These are phyloP conservation scores for Moesziomyces sp. DNA, from an alignment of 1,284 basidiomycete species.

Conservation along the genomic window DNA sequence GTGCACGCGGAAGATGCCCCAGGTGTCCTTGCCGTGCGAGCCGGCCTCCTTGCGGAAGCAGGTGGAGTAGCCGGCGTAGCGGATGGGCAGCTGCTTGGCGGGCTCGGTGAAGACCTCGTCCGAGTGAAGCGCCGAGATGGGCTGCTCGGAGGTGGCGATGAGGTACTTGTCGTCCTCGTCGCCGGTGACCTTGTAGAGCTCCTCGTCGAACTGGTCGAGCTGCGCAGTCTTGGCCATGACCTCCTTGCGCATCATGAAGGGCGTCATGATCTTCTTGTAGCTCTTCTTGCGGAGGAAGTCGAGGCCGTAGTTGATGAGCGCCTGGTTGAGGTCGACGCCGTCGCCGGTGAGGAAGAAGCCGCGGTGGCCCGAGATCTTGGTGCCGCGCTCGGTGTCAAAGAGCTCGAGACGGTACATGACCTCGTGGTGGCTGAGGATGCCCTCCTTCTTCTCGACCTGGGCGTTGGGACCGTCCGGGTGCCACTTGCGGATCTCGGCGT, in stretches of 20 bases:
- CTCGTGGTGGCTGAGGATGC: conserved; percentile 94
- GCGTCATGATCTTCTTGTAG: conserved; percentile 95
- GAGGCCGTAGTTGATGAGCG: conserved; percentile 92
- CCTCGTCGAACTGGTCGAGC: conserved; percentile 97
- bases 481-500: conserved; percentile 82
- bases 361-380: conserved; percentile 92
- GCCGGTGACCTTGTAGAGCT: conserved; percentile 90
- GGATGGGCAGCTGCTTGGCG: conserved; percentile 86
- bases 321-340: conserved; percentile 96
- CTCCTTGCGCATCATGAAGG: conserved; percentile 98
- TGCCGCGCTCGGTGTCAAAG: conserved; percentile 90
- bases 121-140: conserved; percentile 92
- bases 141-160: conserved; percentile 98
- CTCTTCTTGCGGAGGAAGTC: conserved; percentile 85
- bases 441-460: conserved; percentile 71
- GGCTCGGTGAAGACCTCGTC: conserved; percentile 98
- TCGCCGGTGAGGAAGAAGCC: conserved; percentile 96
- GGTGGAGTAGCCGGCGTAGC: conserved; percentile 80
- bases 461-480: conserved; percentile 82
- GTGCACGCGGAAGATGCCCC: conserved; percentile 99
- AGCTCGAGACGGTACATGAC: conserved; percentile 91
- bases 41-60: conserved; percentile 99
- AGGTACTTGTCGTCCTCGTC: conserved; percentile 98
- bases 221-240: conserved; percentile 98
- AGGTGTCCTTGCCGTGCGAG: conserved; percentile 95